A percentile compares a stretch with the other conserved stretches of the same genome.
Evolutionary conservation across 148 eudicot species (phyloP).

Genomic region (Cornus controversa): DNA sequence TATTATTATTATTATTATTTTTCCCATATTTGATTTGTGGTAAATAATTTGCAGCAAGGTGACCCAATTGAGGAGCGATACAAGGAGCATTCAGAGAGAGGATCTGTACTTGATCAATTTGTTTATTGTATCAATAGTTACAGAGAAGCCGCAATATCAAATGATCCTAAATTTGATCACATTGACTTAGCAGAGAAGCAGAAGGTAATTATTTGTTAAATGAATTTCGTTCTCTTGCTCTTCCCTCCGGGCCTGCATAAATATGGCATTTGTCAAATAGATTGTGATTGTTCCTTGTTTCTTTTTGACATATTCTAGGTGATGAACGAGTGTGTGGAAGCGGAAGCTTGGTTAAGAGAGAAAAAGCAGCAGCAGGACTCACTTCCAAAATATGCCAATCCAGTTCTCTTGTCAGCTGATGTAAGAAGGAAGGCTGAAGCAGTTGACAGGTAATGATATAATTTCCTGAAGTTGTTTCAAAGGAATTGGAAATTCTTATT

Average conservation of each 20-base stretch:
- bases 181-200: constrained; percentile 79
- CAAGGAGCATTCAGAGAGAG: constrained; percentile 73
- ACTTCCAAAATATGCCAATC: constrained; percentile 69
- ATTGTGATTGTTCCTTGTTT: background rate
- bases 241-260: background rate
- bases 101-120: constrained; percentile 57
- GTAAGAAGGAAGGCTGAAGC: constrained; percentile 74
- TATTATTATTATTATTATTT: background rate
- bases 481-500: background rate
- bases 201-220: constrained; percentile 46
- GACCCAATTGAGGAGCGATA: constrained; percentile 86
- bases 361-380: constrained; percentile 78
- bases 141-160: constrained; percentile 70
- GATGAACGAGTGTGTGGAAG: constrained; percentile 63
- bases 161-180: constrained; percentile 83
- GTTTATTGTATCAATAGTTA: constrained; percentile 54
- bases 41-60: constrained; percentile 56
- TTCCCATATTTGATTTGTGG: background rate
- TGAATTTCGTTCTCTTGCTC: background rate
- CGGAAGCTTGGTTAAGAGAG: constrained; percentile 88
- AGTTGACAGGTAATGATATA: constrained; percentile 60
- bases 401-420: constrained; percentile 73
- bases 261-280: no score
- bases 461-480: background rate
- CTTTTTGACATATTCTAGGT: constrained; percentile 38